These are phyloP conservation scores for Pelargonium cotyledonis DNA, from an alignment of 441 rosid genomes.

Conservation along the genomic window DNA sequence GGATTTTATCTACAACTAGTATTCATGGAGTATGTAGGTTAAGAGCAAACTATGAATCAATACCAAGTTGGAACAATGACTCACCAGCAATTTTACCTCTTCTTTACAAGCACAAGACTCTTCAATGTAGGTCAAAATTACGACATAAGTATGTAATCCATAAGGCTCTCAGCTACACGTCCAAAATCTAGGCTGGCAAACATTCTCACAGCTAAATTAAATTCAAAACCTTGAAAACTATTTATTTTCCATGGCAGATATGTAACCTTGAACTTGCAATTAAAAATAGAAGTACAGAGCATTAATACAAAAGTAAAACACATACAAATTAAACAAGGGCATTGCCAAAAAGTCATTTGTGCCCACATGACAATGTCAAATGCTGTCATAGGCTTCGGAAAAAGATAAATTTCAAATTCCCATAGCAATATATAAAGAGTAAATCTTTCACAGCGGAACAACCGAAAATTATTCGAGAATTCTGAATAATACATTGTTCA, in stretches of 20 bases:
- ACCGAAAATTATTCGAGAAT: neutral
- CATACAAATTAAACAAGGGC: neutral
- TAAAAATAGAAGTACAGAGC: neutral
- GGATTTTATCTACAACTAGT: too few relatives aligned
- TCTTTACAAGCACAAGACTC: too few relatives aligned
- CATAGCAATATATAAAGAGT: neutral
- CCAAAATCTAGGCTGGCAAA: neutral
- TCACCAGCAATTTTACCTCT: neutral
- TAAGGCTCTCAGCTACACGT: neutral
- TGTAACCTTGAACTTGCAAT: too few relatives aligned
- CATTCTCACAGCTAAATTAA: neutral
- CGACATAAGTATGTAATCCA: too few relatives aligned
- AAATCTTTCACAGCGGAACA: neutral
- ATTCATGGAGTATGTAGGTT: neutral
- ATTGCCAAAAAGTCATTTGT: neutral
- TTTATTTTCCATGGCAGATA: neutral
- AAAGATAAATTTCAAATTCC: neutral
- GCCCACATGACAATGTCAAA: neutral
- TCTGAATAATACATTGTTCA: neutral
- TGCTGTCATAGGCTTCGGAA: neutral
- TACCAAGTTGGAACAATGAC: neutral
- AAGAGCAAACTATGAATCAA: neutral
- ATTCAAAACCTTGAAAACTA: neutral
- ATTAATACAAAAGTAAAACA: neutral
- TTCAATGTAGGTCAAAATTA: too few relatives aligned